phyloP scores from a whole-genome alignment of 2,329 filamentous ascomycete genomes.

The Podosphaera leucotricha region DNA sequence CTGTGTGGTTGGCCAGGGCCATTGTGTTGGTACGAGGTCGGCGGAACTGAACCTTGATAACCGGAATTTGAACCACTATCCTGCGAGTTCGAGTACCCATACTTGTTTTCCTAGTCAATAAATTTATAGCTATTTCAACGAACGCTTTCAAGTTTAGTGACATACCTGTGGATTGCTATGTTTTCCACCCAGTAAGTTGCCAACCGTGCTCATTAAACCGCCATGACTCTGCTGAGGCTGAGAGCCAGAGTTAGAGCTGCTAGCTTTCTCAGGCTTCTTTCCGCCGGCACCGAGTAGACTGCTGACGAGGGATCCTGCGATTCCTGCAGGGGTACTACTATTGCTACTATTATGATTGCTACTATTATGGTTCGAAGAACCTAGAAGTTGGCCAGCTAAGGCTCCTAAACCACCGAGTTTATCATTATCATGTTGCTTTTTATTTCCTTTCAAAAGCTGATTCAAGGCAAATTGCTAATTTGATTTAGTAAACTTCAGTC shows the following conservation, averaged over 20 bases:
- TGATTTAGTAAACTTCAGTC: neutral
- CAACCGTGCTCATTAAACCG: neutral
- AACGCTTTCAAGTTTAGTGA: neutral
- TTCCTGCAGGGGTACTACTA: conserved; percentile 4
- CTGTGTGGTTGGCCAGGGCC: conserved; percentile 6
- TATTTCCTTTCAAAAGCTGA: conserved; percentile 16
- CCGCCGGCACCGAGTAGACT: conserved; percentile 10
- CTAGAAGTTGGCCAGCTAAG: conserved; percentile 18
- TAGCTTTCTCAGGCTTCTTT: conserved; percentile 18
- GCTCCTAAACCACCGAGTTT: conserved; percentile 11
- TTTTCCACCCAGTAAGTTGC: conserved; percentile 12
- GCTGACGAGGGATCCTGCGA: neutral
- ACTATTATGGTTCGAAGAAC: conserved; percentile 7
- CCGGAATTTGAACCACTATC: conserved; percentile 22
- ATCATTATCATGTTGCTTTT: conserved; percentile 5
- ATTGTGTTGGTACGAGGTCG: conserved; percentile 30
- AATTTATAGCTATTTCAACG: neutral
- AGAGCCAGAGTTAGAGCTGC: conserved; percentile 18
- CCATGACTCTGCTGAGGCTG: conserved; percentile 1
- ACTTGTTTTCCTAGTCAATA: conserved; percentile 23
- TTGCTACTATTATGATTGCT: conserved; percentile 5
- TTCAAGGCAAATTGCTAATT: conserved; percentile 14
- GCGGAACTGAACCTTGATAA: conserved; percentile 38
- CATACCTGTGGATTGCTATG: conserved; percentile 2
- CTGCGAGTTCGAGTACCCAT: conserved; percentile 39